Percentiles rank a stretch among this genome's conserved stretches.
phyloP scores from a whole-genome alignment of 495 filamentous ascomycete genomes.

The Tetracladium setigerum region DNA sequence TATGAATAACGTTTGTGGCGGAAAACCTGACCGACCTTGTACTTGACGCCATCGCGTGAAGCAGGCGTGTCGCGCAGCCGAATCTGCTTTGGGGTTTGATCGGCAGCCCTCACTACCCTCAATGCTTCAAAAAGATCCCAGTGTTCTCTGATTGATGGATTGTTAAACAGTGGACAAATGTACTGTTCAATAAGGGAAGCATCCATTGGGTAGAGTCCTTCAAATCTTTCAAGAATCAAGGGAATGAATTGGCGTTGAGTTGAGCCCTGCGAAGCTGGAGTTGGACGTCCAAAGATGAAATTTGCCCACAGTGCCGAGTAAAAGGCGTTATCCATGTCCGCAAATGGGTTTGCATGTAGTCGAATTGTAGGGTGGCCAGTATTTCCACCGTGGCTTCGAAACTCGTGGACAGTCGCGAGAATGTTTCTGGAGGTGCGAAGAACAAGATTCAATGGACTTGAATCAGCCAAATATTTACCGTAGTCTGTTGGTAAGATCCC shows the following conservation, averaged over 20 bases:
- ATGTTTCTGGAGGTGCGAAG: slow-evolving; percentile 78
- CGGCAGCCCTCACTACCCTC: slow-evolving; percentile 49
- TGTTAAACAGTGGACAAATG: slow-evolving; percentile 20
- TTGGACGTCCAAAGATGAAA: slow-evolving; percentile 45
- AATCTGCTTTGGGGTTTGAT: slow-evolving; percentile 50
- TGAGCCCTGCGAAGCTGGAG: slow-evolving; percentile 11
- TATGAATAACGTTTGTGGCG: slow-evolving; percentile 75
- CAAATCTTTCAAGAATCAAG: slow-evolving; percentile 57
- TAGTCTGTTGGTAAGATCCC: slow-evolving; percentile 49
- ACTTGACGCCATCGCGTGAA: slow-evolving; percentile 42
- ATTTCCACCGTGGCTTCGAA: slow-evolving; percentile 22
- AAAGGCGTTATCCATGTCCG: slow-evolving; percentile 56
- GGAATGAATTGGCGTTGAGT: slow-evolving; percentile 55
- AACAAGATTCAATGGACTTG: slow-evolving; percentile 56
- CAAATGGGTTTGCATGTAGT: slow-evolving; percentile 26
- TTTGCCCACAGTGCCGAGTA: slow-evolving; percentile 78
- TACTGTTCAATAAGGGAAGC: slow-evolving; percentile 24
- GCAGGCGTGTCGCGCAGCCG: slow-evolving; percentile 36
- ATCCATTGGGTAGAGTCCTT: slow-evolving; percentile 27
- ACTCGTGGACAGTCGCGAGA: slow-evolving; percentile 36
- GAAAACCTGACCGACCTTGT: slow-evolving; percentile 79
- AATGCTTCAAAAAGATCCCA: slow-evolving; percentile 39
- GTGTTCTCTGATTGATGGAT: slow-evolving; percentile 17
- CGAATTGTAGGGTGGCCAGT: slow-evolving; percentile 15
- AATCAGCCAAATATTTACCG: slow-evolving; percentile 48